Evolutionary conservation across 2,329 filamentous ascomycete species (phyloP).

Genomic region (Verticillium klebahnii): DNA sequence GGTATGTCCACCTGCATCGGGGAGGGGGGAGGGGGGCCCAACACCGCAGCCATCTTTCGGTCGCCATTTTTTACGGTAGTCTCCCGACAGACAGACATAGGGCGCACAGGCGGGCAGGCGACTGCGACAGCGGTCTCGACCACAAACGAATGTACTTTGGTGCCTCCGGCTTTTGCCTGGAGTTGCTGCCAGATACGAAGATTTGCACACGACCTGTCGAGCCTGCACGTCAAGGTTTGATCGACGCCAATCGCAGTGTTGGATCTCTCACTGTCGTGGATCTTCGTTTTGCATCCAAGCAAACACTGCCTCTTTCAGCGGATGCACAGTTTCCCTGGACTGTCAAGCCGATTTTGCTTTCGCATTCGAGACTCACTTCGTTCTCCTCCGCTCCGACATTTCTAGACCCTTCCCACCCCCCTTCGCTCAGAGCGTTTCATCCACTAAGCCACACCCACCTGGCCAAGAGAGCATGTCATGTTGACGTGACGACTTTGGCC

Average conservation of each 20-base stretch:
- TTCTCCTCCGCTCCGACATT: neutral
- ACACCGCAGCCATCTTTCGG: neutral
- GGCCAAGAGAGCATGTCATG: neutral
- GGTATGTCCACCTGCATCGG: too few relatives aligned
- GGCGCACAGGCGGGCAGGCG: neutral
- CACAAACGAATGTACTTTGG: neutral
- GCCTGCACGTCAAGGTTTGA: slow-evolving; percentile 12
- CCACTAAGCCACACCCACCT: neutral
- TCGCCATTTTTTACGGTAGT: too few relatives aligned
- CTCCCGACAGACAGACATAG: neutral
- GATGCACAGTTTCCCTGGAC: slow-evolving; percentile 1
- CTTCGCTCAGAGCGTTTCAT: neutral
- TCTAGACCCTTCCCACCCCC: neutral
- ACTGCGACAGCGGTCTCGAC: neutral
- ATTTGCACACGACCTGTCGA: neutral
- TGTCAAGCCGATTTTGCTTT: neutral
- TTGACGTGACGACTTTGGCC: neutral
- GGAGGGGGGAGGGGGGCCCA: neutral
- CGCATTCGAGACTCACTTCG: neutral
- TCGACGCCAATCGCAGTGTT: slow-evolving; percentile 13
- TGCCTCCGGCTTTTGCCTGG: neutral
- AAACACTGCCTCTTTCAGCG: slow-evolving; percentile 11
- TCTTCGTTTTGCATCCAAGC: slow-evolving; percentile 8
- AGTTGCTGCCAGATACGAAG: neutral
- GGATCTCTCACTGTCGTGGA: slow-evolving; percentile 2